Evolutionary conservation across 2,329 filamentous ascomycete species (phyloP), one percentile per base, ranked within the genome.

Genomic region (Talaromyces sp.): DNA sequence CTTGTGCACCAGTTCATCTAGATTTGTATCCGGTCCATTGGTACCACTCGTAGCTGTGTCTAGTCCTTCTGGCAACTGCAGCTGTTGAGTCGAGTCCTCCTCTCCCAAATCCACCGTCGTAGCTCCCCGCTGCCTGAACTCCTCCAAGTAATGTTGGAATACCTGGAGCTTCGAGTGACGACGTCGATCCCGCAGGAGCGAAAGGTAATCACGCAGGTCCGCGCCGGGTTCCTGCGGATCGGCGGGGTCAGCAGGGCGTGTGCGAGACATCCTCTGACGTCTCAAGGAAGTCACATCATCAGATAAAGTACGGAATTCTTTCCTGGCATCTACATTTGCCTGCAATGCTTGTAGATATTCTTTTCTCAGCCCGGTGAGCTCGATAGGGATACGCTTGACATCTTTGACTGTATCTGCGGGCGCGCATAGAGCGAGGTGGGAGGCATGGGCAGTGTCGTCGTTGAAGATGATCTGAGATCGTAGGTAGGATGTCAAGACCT

Each of bases 321-420:
- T 66, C 49, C 71, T 72, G 11, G 76, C 77, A 13, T 70, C 65
- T 13, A 71, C 54, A 55, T 75, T 74, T 11, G 72, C 73, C 42
- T 75, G 71, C 3, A 81, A 60, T 3, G 77, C 77, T 35, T 75
- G 68, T 14, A 81, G 55, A 52, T 80, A 82, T 54, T 74, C 65
- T 44, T 70, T 72, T 46, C 78, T 71, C 45, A 72, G 61, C 3
- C 73, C 75, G 32, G 73, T 72, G 13, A 80, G 51, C 29, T 78
- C 75, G 32, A 70, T 40, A 17, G 72, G 68, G 29, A 71, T 64
- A 14, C 61, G 66, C 52, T 70, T 71, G 44, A 75, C 70, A 22
- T 64, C 63, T 20, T 60, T 50, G 11, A 68, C 64, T 22, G 62
- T 61, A 50, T 70, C 65, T 6, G 67, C 57, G 5, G 71, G 69